Evolutionary conservation across 2,329 filamentous ascomycete genomes (phyloP), one percentile per base, ranked within the genome.

Genomic region (Diaporthe longicolla): DNA sequence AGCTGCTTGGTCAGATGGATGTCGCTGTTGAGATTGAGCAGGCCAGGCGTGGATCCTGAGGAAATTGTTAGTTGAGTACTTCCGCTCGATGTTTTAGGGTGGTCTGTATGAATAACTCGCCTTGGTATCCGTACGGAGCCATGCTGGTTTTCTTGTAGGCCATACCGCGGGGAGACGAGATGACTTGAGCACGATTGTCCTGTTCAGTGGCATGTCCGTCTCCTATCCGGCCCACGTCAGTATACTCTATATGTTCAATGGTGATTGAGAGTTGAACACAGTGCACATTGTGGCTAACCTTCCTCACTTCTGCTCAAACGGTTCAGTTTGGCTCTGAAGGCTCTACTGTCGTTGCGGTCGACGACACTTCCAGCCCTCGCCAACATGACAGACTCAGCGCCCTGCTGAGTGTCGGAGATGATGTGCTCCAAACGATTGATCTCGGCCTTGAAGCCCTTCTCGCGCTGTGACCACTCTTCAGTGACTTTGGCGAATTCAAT

Each of bases 351-450:
- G 26, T 73, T 63, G 43, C 65, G 75, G 26, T 69, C 48, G 43
- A 68, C 71, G 21, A 75, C 59, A 19, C 73, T 76, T 48, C 65
- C 70, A 70, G 52, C 70, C 43, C 73, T 73, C n/a, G 65, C 65
- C 29, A 70, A 45, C 15, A 76, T 35, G 35, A 73, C 75, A 40
- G 70, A 72, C 48, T 70, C 55, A 9, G 61, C 65, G 52, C 73
- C 72, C 37, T 69, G 43, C 37, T 73, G 73, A 11, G 71, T 71
- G n/a, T 45, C 65, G 9, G 66, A 63, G 32, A 76, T 72, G 55
- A 76, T 72, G 21, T 68, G 75, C 59, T 76, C 73, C 43, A 76
- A 70, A 40, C 75, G 73, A 13, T 66, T 70, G 71, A 76, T 73
- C 35, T 76, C 68, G 4, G 71, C 71, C 63, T 75, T 75, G 71